Conservation (phyloP, 768 basidiomycete genomes). For the Arthromyces matolae region DNA sequence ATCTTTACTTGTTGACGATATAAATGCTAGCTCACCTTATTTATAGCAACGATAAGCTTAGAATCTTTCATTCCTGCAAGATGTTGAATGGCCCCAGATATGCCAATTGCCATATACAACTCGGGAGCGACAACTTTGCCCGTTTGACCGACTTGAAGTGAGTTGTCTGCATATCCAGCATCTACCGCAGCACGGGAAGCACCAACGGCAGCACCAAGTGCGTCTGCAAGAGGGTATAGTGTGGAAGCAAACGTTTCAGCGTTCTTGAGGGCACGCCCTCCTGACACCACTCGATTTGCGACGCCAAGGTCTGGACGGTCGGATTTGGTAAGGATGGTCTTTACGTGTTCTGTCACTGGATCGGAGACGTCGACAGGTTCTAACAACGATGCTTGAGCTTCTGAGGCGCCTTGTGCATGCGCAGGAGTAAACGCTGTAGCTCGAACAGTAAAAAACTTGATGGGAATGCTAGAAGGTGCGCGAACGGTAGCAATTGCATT, state of each 20-base stretch:
- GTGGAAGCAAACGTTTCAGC: conserved; percentile 87
- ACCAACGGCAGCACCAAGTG: conserved; percentile 91
- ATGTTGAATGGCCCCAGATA: conserved; percentile 98
- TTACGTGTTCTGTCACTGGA: conserved; percentile 59
- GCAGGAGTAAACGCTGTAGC: conserved; percentile 85
- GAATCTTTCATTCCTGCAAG: conserved; percentile 99
- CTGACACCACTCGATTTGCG: conserved; percentile 87
- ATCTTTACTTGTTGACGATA: neutral
- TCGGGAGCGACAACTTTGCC: conserved; percentile 98
- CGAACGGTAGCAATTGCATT: conserved; percentile 94
- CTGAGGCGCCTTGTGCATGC: conserved; percentile 42
- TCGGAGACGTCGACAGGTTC: conserved; percentile 62
- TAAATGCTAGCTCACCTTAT: conserved; percentile 62
- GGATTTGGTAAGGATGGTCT: conserved; percentile 79
- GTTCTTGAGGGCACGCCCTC: conserved; percentile 92
- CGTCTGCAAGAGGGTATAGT: conserved; percentile 90
- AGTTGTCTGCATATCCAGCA: conserved; percentile 97
- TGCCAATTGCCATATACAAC: conserved; percentile 93
- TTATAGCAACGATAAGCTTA: conserved; percentile 96
- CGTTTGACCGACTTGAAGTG: conserved; percentile 97
- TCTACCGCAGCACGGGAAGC: conserved; percentile 98
- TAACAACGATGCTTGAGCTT: conserved; percentile 58
- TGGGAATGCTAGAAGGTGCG: conserved; percentile 65
- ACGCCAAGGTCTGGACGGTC: conserved; percentile 90
- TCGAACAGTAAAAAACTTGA: conserved; percentile 95